A percentile compares a stretch with the other conserved stretches of the same genome.
These are phyloP conservation scores for Catunica adiposa DNA, from an alignment of 2,329 filamentous ascomycete genomes.

Conservation along the genomic window DNA sequence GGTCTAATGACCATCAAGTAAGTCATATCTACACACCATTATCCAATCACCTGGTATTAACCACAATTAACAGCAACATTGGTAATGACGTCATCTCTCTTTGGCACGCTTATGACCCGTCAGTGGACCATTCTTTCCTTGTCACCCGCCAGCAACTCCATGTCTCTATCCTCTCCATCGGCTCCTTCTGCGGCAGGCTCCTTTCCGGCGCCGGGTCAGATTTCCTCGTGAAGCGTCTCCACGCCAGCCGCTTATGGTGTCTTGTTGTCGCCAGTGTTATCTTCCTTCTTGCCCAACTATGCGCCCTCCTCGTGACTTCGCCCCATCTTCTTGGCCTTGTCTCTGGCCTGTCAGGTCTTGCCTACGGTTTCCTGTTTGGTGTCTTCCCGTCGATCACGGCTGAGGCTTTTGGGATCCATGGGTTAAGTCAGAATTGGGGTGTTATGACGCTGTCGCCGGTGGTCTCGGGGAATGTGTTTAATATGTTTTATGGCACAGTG, in stretches of 20 bases:
- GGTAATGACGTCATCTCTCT: conserved; percentile 77
- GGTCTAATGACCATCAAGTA: conserved; percentile 99
- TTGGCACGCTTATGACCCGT: conserved; percentile 71
- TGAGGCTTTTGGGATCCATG: conserved; percentile 78
- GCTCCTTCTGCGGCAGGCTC: conserved; percentile 70
- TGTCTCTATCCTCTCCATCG: conserved; percentile 82
- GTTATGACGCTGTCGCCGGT: conserved; percentile 84
- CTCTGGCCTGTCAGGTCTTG: conserved; percentile 70
- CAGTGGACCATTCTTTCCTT: conserved; percentile 56
- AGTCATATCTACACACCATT: conserved; percentile 21
- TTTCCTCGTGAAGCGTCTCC: conserved; percentile 64
- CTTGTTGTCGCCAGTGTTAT: conserved; percentile 60
- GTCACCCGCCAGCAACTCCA: conserved; percentile 74
- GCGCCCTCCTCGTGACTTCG: conserved; percentile 57
- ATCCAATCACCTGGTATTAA: conserved; percentile 5
- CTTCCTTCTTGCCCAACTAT: conserved; percentile 65
- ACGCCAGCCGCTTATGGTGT: conserved; percentile 80
- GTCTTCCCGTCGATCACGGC: conserved; percentile 81
- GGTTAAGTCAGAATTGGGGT: conserved; percentile 90
- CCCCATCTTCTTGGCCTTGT: conserved; percentile 63
- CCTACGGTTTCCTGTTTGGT: conserved; percentile 86
- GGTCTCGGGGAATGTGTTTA: conserved; percentile 79
- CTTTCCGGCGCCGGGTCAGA: conserved; percentile 78
- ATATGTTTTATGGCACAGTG: conserved; percentile 70
- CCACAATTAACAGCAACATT: conserved; percentile 52